Percentiles rank a stretch among this genome's conserved stretches.
Evolutionary conservation across 108 stramenopile genomes (phyloP).

Genomic region (Chaetoceros tenuissimus): DNA sequence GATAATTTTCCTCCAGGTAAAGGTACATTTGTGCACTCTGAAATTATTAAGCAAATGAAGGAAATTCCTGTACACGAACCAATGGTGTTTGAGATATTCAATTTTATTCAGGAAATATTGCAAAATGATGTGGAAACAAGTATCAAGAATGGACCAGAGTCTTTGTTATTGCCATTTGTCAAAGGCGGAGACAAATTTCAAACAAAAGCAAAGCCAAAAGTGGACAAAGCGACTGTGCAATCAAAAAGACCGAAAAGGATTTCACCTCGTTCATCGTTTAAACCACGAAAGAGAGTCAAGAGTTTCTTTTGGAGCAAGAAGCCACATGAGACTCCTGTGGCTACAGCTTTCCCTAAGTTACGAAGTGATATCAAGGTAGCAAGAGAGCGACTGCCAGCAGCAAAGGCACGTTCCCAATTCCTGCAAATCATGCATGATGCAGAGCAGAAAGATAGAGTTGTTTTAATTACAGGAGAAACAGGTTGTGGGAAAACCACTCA

Average conservation of each 20-base stretch:
- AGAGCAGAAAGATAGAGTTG: conserved; percentile 42
- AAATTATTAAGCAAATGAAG: conserved; percentile 27
- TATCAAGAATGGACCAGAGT: conserved; percentile 8
- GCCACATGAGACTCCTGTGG: conserved; percentile 51
- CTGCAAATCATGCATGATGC: conserved; percentile 36
- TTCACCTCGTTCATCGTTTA: neutral
- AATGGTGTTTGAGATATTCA: conserved; percentile 62
- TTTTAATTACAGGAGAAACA: conserved; percentile 80
- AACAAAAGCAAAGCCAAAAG: too few species aligned
- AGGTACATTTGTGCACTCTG: conserved; percentile 30
- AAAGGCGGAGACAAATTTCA: too few species aligned
- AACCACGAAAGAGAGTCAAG: conserved; percentile 33
- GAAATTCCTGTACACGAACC: conserved; percentile 29
- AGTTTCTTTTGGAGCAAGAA: conserved; percentile 53
- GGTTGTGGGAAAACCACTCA: conserved; percentile 88
- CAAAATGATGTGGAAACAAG: conserved; percentile 18
- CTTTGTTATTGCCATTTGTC: neutral
- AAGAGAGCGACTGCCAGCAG: conserved; percentile 66
- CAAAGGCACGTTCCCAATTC: conserved; percentile 51
- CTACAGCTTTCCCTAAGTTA: conserved; percentile 48
- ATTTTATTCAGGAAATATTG: conserved; percentile 36
- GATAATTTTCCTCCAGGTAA: neutral
- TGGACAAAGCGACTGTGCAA: conserved; percentile 1
- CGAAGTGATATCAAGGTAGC: conserved; percentile 21
- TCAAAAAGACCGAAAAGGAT: too few species aligned